These are phyloP conservation scores for Tricladium varicosporioides DNA, from an alignment of 2,329 filamentous ascomycete species.

Conservation along the genomic window DNA sequence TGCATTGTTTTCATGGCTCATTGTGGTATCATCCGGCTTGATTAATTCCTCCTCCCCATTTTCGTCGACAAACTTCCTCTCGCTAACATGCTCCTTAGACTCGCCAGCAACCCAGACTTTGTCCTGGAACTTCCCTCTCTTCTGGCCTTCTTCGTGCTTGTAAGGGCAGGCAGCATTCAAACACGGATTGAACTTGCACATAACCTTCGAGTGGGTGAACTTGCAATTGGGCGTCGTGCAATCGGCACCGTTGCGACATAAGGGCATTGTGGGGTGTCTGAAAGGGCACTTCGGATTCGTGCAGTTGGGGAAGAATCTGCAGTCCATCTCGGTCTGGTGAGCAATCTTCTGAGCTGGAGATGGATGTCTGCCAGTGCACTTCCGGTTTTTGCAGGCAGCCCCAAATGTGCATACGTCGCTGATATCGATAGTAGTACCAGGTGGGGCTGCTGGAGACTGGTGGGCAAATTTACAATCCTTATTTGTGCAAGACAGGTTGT, in stretches of 20 bases:
- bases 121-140: constrained; percentile 75
- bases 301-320: constrained; percentile 90
- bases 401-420: constrained; percentile 80
- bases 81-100: constrained; percentile 70
- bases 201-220: constrained; percentile 80
- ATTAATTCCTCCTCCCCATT: constrained; percentile 54
- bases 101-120: constrained; percentile 81
- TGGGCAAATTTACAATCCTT: constrained; percentile 90
- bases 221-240: constrained; percentile 81
- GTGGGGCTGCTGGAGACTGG: constrained; percentile 85
- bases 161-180: constrained; percentile 84
- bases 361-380: constrained; percentile 88
- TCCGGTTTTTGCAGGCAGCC: constrained; percentile 91
- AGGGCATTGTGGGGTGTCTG: constrained; percentile 80
- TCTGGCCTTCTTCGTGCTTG: constrained; percentile 87
- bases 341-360: constrained; percentile 79
- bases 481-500: constrained; percentile 85
- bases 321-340: constrained; percentile 81
- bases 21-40: constrained; percentile 24
- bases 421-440: constrained; percentile 73
- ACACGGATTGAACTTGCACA: constrained; percentile 91
- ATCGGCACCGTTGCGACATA: constrained; percentile 88
- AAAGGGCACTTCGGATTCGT: constrained; percentile 86
- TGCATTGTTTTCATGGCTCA: constrained; percentile 16
- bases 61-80: constrained; percentile 82